Evolutionary conservation across 2,329 filamentous ascomycete species (phyloP).

Genomic region (Esteya vermicola): DNA sequence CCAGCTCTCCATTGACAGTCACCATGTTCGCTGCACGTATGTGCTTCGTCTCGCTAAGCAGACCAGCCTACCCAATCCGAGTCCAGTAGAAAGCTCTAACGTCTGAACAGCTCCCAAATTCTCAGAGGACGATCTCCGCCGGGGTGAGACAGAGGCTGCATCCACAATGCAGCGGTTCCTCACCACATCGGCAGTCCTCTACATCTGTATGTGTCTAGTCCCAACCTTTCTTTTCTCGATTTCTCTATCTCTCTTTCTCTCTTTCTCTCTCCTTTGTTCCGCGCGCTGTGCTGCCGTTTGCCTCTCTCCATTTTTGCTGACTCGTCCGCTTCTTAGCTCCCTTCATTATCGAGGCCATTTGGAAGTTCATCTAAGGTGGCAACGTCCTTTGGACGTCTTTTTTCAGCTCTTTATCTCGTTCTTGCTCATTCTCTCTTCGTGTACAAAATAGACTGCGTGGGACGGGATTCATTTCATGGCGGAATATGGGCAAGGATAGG

Average conservation of each 20-base stretch:
- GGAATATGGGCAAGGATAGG: too few species aligned
- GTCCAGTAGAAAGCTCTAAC: neutral
- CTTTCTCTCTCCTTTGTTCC: too few species aligned
- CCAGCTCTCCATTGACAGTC: neutral
- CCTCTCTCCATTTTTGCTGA: neutral
- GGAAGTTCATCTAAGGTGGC: constrained; percentile 19
- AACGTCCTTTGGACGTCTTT: too few species aligned
- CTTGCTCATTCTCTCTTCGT: too few species aligned
- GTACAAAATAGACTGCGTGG: too few species aligned
- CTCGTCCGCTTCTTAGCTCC: constrained; percentile 26
- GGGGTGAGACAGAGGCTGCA: constrained; percentile 53
- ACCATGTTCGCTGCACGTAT: constrained; percentile 52
- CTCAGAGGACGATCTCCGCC: constrained; percentile 54
- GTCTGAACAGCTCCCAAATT: constrained; percentile 35
- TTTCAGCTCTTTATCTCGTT: too few species aligned
- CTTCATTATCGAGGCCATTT: constrained; percentile 37
- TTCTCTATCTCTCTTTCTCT: too few species aligned
- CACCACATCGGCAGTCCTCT: constrained; percentile 52
- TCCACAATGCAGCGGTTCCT: constrained; percentile 54
- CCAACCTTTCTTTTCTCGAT: neutral
- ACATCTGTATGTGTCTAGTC: constrained; percentile 49
- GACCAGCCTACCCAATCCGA: neutral
- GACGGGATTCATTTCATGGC: too few species aligned
- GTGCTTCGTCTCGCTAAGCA: constrained; percentile 14
- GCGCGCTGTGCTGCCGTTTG: too few species aligned